phyloP scores from a whole-genome alignment of 768 basidiomycete genomes.

The Tylopilus subfusipes region DNA sequence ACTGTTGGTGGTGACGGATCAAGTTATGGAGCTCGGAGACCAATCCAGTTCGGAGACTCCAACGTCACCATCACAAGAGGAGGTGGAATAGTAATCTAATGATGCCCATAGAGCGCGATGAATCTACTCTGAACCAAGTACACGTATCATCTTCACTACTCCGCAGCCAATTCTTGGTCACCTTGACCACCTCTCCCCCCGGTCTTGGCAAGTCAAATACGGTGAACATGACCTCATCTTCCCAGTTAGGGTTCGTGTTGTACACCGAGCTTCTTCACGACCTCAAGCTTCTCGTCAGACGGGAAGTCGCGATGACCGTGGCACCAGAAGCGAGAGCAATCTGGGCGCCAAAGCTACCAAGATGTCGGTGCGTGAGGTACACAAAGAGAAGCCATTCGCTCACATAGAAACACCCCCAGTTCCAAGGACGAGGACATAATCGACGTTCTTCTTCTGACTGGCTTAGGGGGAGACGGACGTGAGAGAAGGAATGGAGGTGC shows the following conservation, averaged over 20 bases:
- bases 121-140: background rate
- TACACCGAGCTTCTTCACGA: conserved; percentile 50
- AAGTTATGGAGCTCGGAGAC: background rate
- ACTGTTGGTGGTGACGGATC: background rate
- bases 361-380: background rate
- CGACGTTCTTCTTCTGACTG: conserved; percentile 30
- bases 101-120: background rate
- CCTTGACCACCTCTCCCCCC: conserved; percentile 37
- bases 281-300: conserved; percentile 57
- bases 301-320: conserved; percentile 66
- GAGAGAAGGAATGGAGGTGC: conserved; percentile 22
- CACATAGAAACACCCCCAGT: conserved; percentile 57
- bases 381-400: conserved; percentile 2
- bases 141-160: too few relatives aligned
- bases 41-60: background rate
- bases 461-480: too few relatives aligned
- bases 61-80: too few relatives aligned
- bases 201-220: conserved; percentile 22
- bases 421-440: conserved; percentile 53
- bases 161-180: conserved; percentile 36
- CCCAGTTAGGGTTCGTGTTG: conserved; percentile 54
- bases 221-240: conserved; percentile 38
- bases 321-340: conserved; percentile 62
- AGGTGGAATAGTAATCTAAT: too few relatives aligned
- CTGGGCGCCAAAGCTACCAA: conserved; percentile 51